Conservation (phyloP, 768 basidiomycete species). For the Hemileccinum rubropunctum region DNA sequence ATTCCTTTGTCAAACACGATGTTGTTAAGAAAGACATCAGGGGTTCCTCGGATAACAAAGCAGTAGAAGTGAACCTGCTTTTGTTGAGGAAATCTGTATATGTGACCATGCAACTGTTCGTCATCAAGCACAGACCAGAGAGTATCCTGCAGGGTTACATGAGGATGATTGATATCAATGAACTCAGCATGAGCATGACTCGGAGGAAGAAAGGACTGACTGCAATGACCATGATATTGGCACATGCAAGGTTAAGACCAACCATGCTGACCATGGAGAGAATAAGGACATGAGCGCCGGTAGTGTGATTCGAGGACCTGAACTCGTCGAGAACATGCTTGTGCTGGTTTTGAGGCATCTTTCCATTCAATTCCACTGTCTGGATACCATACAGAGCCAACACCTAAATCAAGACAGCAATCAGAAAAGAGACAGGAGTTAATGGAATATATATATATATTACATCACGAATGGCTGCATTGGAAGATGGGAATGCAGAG, state of each 20-base stretch:
- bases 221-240: constrained; percentile 7
- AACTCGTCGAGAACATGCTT: neutral
- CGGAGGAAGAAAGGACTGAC: neutral
- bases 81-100: constrained; percentile 13
- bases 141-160: neutral
- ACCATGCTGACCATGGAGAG: constrained; percentile 11
- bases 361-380: constrained; percentile 3
- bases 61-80: constrained; percentile 23
- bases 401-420: neutral
- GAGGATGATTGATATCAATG: neutral
- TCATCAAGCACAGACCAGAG: constrained; percentile 11
- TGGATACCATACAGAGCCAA: constrained; percentile 5
- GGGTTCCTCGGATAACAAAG: constrained; percentile 4
- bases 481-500: neutral
- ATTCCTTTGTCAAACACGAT: constrained; percentile 17
- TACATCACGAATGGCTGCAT: neutral
- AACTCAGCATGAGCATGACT: no score
- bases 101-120: constrained; percentile 14
- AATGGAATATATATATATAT: neutral
- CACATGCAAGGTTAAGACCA: constrained; percentile 12
- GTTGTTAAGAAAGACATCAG: constrained; percentile 23
- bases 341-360: neutral
- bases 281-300: constrained; percentile 5
- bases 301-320: neutral
- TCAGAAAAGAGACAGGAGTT: no score